Percentiles rank a stretch among this genome's conserved stretches.
Conservation (phyloP, 148 eudicot genomes). For the Camellia granthamiana region DNA sequence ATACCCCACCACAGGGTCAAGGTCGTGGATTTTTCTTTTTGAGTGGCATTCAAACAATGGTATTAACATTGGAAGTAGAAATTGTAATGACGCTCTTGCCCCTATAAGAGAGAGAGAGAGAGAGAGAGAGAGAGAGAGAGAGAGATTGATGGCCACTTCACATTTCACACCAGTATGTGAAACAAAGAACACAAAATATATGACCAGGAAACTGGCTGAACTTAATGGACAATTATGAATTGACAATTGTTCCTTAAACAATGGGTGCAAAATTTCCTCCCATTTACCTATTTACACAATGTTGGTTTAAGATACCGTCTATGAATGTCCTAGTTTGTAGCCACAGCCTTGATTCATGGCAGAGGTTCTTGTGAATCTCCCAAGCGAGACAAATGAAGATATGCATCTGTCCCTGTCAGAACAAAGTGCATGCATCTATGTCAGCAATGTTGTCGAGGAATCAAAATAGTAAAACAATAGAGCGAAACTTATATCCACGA, state of each 20-base stretch:
- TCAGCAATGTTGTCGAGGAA: neutral
- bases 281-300: slow-evolving; percentile 3
- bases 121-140: neutral
- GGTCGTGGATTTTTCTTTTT: too few species aligned
- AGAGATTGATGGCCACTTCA: too few species aligned
- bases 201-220: neutral
- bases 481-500: neutral
- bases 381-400: slow-evolving; percentile 90
- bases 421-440: neutral
- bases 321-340: slow-evolving; percentile 3
- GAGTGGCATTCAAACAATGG: too few species aligned
- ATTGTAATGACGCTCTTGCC: too few species aligned
- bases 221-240: slow-evolving; percentile 2
- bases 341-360: slow-evolving; percentile 33
- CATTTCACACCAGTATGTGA: too few species aligned
- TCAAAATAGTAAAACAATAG: neutral
- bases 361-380: slow-evolving; percentile 98
- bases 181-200: neutral
- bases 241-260: neutral
- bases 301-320: neutral
- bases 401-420: slow-evolving; percentile 86
- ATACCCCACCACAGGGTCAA: too few species aligned
- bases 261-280: neutral
- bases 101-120: neutral
- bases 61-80: too few species aligned